Evolutionary conservation across 2,329 filamentous ascomycete genomes (phyloP), one percentile per base, ranked within the genome.

Genomic region (Onygenales sp.): DNA sequence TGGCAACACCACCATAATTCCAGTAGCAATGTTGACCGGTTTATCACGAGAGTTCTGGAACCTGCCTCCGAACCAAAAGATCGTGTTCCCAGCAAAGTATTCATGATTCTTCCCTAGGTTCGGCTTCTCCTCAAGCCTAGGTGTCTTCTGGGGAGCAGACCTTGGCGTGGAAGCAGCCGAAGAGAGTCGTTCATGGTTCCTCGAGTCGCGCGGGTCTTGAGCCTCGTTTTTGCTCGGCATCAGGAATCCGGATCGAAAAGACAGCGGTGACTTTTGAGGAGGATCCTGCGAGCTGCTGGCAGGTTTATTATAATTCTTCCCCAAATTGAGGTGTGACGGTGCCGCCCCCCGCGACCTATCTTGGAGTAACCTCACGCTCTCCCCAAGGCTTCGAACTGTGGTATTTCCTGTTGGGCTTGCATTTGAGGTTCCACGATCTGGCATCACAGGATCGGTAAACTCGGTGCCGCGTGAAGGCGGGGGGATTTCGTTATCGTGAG

Each of bases 1-100:
- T 2, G 93, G 93, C 13, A 95, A 66, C 40, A 93, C 69, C n/a
- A 95, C 81, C 33, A 95, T 74, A 49, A 89, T 70, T 1, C 86
- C 90, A 1, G 93, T 98, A 10, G 84, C 85, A 61, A 96, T 80
- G 62, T 96, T 97, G 65, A 98, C 84, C 1, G 93, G 93, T 58
- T 85, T 82, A 61, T 94, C 87, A 61, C 83, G 82, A 37, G 93
- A 86, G 69, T 97, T 96, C 65, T 96, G 88, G 56, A 93, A 77
- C 55, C 93, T 81, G 6, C 93, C 93, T 36, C 88, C 86, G 55
- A 88, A 77, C 67, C 84, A 95, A 66, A 98, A 98, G 27, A 90
- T 76, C 0, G 89, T 95, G 65, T 97, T 98, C 45, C 93, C 93
- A 44, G 88, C 82, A 63, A 96, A 97, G 68, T 95, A 95, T 67